Percentiles rank a stretch among this genome's conserved stretches.
Evolutionary conservation across 768 basidiomycete species (phyloP).

Genomic region (Termitomyces bulborhizus): DNA sequence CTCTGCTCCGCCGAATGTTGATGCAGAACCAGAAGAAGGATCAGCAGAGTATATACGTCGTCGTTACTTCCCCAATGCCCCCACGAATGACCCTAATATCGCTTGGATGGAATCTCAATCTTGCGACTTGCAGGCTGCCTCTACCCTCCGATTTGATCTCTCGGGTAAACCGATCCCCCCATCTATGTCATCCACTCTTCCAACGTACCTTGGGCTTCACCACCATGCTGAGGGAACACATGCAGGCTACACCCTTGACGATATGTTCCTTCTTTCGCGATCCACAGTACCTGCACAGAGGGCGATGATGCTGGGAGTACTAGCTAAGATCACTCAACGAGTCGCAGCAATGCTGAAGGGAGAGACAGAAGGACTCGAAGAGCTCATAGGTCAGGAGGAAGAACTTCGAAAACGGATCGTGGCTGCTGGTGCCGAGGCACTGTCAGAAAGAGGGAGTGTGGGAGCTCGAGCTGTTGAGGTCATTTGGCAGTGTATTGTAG

Average conservation of each 20-base stretch:
- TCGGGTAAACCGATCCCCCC: constrained; percentile 62
- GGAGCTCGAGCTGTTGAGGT: constrained; percentile 66
- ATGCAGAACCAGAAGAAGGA: constrained; percentile 50
- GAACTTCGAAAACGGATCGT: constrained; percentile 58
- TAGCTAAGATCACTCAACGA: constrained; percentile 50
- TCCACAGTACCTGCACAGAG: constrained; percentile 84
- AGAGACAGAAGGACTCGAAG: constrained; percentile 28
- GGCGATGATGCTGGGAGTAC: constrained; percentile 70
- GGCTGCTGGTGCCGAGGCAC: constrained; percentile 59
- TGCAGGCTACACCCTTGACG: constrained; percentile 87
- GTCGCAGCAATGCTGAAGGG: constrained; percentile 26
- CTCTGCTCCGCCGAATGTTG: neutral
- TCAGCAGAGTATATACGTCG: constrained; percentile 79
- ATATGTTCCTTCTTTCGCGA: constrained; percentile 71
- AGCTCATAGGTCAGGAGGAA: constrained; percentile 32
- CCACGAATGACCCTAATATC: constrained; percentile 64
- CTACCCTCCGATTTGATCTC: constrained; percentile 71
- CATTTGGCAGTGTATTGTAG: constrained; percentile 67
- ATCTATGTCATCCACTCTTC: constrained; percentile 48
- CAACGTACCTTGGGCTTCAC: constrained; percentile 83
- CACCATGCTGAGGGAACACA: constrained; percentile 77
- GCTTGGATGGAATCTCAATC: constrained; percentile 61
- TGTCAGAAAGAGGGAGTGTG: constrained; percentile 59
- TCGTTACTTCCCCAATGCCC: constrained; percentile 73
- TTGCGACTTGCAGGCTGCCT: constrained; percentile 18